These are phyloP conservation scores for Ogataea nitratoaversa DNA, from an alignment of 805 yeast genomes.

Conservation along the genomic window DNA sequence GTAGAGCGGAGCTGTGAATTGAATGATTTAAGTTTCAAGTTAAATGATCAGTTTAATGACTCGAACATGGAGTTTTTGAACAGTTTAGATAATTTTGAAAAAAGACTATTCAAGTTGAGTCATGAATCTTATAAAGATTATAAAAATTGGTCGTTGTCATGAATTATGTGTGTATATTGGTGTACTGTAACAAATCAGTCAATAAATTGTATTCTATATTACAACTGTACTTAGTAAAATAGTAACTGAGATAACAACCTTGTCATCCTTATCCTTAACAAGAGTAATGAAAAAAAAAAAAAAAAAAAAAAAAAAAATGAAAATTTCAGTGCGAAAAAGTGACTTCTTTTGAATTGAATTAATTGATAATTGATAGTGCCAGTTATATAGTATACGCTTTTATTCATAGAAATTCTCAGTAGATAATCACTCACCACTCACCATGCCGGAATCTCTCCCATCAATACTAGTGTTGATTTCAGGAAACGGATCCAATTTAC, in stretches of 20 bases:
- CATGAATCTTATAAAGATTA: constrained; percentile 35
- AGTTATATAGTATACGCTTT: no score
- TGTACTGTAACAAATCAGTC: background rate
- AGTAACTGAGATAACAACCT: no score
- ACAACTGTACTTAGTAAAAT: no score
- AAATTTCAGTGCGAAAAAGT: background rate
- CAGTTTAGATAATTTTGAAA: constrained; percentile 76
- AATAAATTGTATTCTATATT: background rate
- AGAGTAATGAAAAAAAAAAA: no score
- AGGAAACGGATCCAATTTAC: constrained; percentile 93
- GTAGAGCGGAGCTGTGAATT: constrained; percentile 65
- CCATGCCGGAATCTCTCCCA: no score
- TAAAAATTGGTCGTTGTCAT: constrained; percentile 23
- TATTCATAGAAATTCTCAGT: no score
- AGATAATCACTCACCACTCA: no score
- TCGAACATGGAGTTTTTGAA: constrained; percentile 44
- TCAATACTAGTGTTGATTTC: constrained; percentile 77
- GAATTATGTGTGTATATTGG: no score
- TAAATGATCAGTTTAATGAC: constrained; percentile 29
- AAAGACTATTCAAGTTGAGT: constrained; percentile 48
- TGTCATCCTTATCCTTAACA: no score
- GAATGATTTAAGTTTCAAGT: constrained; percentile 56
- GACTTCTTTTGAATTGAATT: no score
- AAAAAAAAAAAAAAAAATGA: no score
- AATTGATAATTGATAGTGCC: no score